Evolutionary conservation across 768 basidiomycete genomes (phyloP).

Genomic region (Psilocybe cyanescens): DNA sequence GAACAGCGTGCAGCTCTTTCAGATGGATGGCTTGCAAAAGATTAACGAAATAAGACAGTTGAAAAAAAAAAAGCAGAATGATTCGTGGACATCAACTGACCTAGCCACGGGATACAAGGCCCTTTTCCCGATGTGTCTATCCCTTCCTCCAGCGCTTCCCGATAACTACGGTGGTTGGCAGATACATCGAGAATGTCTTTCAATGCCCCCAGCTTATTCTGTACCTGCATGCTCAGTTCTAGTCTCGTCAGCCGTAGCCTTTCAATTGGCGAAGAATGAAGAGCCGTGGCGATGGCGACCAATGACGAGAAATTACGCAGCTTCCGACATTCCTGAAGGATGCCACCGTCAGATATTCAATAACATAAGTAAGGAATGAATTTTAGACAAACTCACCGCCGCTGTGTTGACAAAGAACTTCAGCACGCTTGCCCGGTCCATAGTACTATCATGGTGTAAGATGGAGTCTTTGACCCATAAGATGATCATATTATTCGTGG

Average conservation of each 20-base stretch:
- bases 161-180: slow-evolving; percentile 41
- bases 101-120: slow-evolving; percentile 45
- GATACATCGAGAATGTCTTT: slow-evolving; percentile 36
- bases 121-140: slow-evolving; percentile 23
- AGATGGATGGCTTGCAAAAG: slow-evolving; percentile 40
- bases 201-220: slow-evolving; percentile 34
- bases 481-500: slow-evolving; percentile 41
- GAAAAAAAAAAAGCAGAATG: not conserved
- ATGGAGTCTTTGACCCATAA: slow-evolving; percentile 44
- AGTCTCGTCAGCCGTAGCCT: slow-evolving; percentile 37
- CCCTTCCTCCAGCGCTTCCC: slow-evolving; percentile 32
- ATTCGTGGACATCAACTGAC: slow-evolving; percentile 20
- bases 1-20: slow-evolving; percentile 34
- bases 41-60: not conserved
- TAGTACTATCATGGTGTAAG: slow-evolving; percentile 39
- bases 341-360: not conserved
- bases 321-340: slow-evolving; percentile 43
- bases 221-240: slow-evolving; percentile 30
- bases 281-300: slow-evolving; percentile 44
- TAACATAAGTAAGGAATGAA: not conserved
- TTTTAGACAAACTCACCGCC: slow-evolving; percentile 28
- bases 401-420: slow-evolving; percentile 49
- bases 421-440: slow-evolving; percentile 38
- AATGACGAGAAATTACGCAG: slow-evolving; percentile 48
- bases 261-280: slow-evolving; percentile 42